Evolutionary conservation across 129 eudicot genomes (phyloP), one percentile per base, ranked within the genome.

Genomic region (Pulicaria dysenterica): DNA sequence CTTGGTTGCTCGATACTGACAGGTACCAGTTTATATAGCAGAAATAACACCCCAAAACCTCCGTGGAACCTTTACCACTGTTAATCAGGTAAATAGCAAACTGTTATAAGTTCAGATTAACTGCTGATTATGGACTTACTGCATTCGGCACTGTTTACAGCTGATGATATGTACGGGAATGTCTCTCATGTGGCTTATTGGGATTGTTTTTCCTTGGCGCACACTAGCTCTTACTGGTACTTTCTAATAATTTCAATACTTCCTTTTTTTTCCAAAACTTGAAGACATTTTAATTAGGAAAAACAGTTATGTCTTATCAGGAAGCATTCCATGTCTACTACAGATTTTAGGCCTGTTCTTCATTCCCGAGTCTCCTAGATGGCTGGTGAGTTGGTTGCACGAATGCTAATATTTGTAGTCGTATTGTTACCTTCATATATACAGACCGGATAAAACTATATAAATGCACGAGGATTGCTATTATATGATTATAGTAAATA

Each of bases 351-450:
- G 95, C 62, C 47, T 92, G 37, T 81, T 80, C 72, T 79, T 89
- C 85, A 83, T 89, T 64, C 95, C 98, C 48, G 96, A 92, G 78
- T 92, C 98, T 78, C 98, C 96, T 40, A 85, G 98, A 77, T 92
- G 95, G 96, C 86, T 92, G 88, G 98, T 92, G 73, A 79, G 96
- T 74, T 34, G 8, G 58, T 16, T 9, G 31, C 49, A 8, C 74
- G 53, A 4, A 10, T 65, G 47, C 36, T 59, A 31, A 57, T 58
- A 37, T 45, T 57, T 56, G 19, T 55, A 43, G 9, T 59, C 13
- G 31, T 24, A 24, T 24, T 24, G 31, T 24, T 24, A 24, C 31
- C 31, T 24, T 24, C 31, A 24, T 24, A 24, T 24, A 24, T 2
- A 24, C 31, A 24, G 31, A 24, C 31, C 2, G 31, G 31, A 24